Base-by-base conservation (phyloP, 2,329 filamentous ascomycete species). In the Trichoderma koningii region DNA sequence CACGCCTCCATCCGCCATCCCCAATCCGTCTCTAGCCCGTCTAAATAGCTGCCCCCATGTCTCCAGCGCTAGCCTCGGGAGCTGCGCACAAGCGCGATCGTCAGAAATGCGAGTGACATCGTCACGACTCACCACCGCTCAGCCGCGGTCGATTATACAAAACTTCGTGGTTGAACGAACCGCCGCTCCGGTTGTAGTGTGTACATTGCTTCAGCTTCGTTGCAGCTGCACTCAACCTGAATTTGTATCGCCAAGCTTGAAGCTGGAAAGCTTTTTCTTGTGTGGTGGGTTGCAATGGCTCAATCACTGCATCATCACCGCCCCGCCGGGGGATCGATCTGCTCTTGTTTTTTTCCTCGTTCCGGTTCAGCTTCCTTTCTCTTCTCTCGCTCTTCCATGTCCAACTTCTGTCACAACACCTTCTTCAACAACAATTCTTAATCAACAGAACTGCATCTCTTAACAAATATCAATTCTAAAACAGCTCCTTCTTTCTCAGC, bases 1-100 rank as follows among this genome's bases (percentile, higher is more conserved):
- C 67, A 62, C 63, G 55, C 57, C 57, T 21, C 44, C 30, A n/a
- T 30, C 34, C 21, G 34, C 38, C 41, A 62, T 53, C 41, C 47
- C 28, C 26, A 47, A 45, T 34, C 34, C 14, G 42, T 47, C 47
- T 34, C 45, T 51, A 61, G 21, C 47, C 41, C 45, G 34, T 48
- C 23, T 52, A 61, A 48, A 48, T 52, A 15, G 45, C 45, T 17
- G 2, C 7, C 45, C 30, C 30, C 7, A 10, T 9, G 2, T 10
- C 7, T 34, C 30, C 30, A 34, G 30, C 30, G 38, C 59, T 52
- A 61, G 57, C 38, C 44, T 52, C 47, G 50, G 45, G 56, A 60
- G 56, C 45, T 41, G 45, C 45, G 30, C 30, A 38, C 44, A 28
- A 50, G 45, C 21, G 34, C 47, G 23, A 62, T 61, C 57, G 57